Conservation (phyloP, 371 early-diverging fungal species). For the Lichtheimia ornata region DNA sequence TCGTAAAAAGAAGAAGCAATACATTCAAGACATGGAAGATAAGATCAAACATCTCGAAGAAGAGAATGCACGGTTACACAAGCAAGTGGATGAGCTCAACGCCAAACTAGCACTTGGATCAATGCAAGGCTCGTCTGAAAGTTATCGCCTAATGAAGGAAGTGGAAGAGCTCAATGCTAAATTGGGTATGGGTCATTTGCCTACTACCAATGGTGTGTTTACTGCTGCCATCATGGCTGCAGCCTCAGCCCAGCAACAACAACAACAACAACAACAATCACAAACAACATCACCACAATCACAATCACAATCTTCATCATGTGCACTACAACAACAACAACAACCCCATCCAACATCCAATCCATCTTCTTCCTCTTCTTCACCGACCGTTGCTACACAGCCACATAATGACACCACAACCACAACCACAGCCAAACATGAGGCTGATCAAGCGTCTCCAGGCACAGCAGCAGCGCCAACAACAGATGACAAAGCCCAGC, state of each 20-base stretch:
- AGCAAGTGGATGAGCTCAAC: constrained; percentile 69
- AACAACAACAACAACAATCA: constrained; percentile 9
- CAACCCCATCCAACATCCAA: neutral
- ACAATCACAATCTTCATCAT: constrained; percentile 8
- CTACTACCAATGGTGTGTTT: constrained; percentile 28
- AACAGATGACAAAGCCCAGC: constrained; percentile 8
- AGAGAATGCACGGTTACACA: constrained; percentile 61
- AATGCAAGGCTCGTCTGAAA: constrained; percentile 60
- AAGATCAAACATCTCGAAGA: constrained; percentile 64
- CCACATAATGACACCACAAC: neutral
- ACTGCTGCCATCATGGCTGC: constrained; percentile 36
- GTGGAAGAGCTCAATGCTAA: constrained; percentile 73
- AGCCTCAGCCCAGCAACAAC: constrained; percentile 20
- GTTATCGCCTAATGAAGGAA: constrained; percentile 61
- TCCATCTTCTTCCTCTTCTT: neutral
- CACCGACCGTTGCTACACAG: constrained; percentile 5
- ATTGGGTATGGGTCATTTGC: constrained; percentile 54
- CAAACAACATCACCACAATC: constrained; percentile 9
- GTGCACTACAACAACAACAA: constrained; percentile 7
- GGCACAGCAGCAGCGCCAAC: neutral
- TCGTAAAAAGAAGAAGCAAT: constrained; percentile 81
- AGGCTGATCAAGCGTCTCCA: constrained; percentile 4
- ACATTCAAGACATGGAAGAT: constrained; percentile 73
- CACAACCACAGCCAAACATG: neutral
- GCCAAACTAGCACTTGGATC: constrained; percentile 62